Evolutionary conservation across 2,329 filamentous ascomycete species (phyloP).

Genomic region (Penicillium glabrum): DNA sequence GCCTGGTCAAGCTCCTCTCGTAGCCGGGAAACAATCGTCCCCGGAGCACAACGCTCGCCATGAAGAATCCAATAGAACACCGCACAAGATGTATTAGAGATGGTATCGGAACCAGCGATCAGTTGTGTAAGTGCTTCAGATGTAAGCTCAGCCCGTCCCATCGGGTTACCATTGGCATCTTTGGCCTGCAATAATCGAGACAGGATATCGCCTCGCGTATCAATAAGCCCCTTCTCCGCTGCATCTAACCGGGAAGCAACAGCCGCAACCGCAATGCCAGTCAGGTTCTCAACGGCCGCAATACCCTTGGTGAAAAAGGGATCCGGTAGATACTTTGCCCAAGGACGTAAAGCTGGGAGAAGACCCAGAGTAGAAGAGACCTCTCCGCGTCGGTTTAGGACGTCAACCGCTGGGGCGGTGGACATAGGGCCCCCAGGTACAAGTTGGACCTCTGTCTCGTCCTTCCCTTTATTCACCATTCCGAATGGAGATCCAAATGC

Average conservation of each 20-base stretch:
- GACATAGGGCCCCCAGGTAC: conserved; percentile 16
- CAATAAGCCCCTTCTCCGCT: conserved; percentile 9
- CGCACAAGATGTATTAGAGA: conserved; percentile 30
- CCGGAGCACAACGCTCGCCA: conserved; percentile 21
- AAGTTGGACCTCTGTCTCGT: conserved; percentile 17
- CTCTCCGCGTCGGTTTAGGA: conserved; percentile 20
- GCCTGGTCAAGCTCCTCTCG: conserved; percentile 23
- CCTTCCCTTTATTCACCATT: conserved; percentile 23
- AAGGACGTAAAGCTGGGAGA: conserved; percentile 16
- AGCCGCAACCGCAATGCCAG: conserved; percentile 19
- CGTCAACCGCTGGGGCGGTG: conserved; percentile 18
- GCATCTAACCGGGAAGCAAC: conserved; percentile 16
- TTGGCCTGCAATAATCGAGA: conserved; percentile 30
- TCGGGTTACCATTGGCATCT: conserved; percentile 27
- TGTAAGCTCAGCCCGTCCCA: conserved; percentile 29
- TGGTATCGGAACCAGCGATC: conserved; percentile 37
- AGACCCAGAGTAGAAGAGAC: conserved; percentile 21
- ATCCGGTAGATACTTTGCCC: conserved; percentile 21
- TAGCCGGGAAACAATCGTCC: conserved; percentile 14
- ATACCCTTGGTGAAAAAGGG: conserved; percentile 25
- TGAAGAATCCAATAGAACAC: conserved; percentile 28
- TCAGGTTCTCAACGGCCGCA: conserved; percentile 31
- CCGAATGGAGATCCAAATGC: conserved; percentile 24
- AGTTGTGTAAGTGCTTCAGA: conserved; percentile 35
- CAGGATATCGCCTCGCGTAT: conserved; percentile 30